Percentiles rank a stretch among this genome's conserved stretches.
Conservation (phyloP, 495 filamentous ascomycete species). For the Rhizodiscina lignyota region DNA sequence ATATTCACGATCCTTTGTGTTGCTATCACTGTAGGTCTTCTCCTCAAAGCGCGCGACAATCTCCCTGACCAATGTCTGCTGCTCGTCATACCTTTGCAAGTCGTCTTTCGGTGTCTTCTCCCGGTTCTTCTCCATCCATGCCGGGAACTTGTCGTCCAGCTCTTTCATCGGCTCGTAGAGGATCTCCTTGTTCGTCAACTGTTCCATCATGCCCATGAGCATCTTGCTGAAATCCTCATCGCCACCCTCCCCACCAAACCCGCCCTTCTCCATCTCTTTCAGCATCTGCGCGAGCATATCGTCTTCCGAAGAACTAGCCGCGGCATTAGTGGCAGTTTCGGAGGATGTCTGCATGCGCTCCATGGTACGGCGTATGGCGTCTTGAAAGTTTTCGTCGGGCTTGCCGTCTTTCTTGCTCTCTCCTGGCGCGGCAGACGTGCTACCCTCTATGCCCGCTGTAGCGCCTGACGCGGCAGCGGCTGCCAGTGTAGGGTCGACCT, state of each 20-base stretch:
- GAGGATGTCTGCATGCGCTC: slow-evolving; percentile 82
- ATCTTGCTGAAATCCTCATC: slow-evolving; percentile 87
- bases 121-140: slow-evolving; percentile 69
- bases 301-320: slow-evolving; percentile 42
- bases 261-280: slow-evolving; percentile 58
- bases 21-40: slow-evolving; percentile 58
- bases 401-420: slow-evolving; percentile 13
- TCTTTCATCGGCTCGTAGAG: slow-evolving; percentile 98
- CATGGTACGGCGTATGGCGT: slow-evolving; percentile 81
- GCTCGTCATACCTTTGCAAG: slow-evolving; percentile 60
- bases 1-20: slow-evolving; percentile 69
- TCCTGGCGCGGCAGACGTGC: slow-evolving; percentile 7
- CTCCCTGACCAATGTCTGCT: slow-evolving; percentile 65
- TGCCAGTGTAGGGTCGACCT: slow-evolving; percentile 5
- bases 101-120: slow-evolving; percentile 48
- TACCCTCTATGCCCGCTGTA: slow-evolving; percentile 4
- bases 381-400: slow-evolving; percentile 57
- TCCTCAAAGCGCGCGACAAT: slow-evolving; percentile 83
- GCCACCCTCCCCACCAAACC: slow-evolving; percentile 38
- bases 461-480: slow-evolving; percentile 6
- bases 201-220: slow-evolving; percentile 95
- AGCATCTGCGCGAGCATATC: slow-evolving; percentile 75
- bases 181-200: slow-evolving; percentile 94
- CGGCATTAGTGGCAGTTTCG: slow-evolving; percentile 65
- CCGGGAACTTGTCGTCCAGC: slow-evolving; percentile 74